phyloP scores from a whole-genome alignment of 108 stramenopile species.

The Stephanodiscus minutulus region DNA sequence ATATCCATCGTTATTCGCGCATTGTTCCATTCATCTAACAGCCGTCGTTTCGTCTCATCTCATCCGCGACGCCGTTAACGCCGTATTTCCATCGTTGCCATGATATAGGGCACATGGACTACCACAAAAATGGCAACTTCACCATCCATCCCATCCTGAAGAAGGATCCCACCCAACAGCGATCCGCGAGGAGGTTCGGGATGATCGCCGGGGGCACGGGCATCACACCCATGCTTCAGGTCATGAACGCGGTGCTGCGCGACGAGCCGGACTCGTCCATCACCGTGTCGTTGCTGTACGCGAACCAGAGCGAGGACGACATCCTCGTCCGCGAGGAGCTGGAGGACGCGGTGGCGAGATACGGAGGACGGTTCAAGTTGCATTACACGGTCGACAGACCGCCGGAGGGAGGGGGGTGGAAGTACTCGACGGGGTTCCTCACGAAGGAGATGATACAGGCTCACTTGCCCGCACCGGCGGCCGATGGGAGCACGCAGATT shows the following conservation, averaged over 20 bases:
- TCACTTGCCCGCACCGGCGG: conserved; percentile 58
- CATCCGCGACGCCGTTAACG: neutral
- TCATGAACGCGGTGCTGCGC: conserved; percentile 78
- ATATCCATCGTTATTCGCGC: neutral
- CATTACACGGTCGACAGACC: conserved; percentile 92
- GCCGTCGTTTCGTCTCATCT: neutral
- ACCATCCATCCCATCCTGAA: conserved; percentile 66
- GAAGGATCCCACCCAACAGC: conserved; percentile 63
- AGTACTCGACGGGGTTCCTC: conserved; percentile 89
- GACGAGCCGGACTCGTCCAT: conserved; percentile 67
- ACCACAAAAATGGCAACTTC: conserved; percentile 68
- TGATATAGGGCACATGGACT: conserved; percentile 70
- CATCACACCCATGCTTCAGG: conserved; percentile 97
- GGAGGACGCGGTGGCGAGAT: conserved; percentile 67
- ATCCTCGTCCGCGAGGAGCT: conserved; percentile 92
- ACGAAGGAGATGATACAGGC: conserved; percentile 88
- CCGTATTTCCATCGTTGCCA: neutral
- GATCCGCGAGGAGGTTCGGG: conserved; percentile 73
- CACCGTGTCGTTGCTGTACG: conserved; percentile 79
- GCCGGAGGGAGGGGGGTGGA: conserved; percentile 67
- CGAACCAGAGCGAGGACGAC: conserved; percentile 94
- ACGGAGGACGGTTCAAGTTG: conserved; percentile 79
- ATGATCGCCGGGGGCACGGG: conserved; percentile 99
- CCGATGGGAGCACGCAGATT: conserved; percentile 69
- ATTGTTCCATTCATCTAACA: neutral